These are phyloP conservation scores for Mesotaenium endlicherianum DNA, from an alignment of 139 green algal genomes.

Conservation along the genomic window DNA sequence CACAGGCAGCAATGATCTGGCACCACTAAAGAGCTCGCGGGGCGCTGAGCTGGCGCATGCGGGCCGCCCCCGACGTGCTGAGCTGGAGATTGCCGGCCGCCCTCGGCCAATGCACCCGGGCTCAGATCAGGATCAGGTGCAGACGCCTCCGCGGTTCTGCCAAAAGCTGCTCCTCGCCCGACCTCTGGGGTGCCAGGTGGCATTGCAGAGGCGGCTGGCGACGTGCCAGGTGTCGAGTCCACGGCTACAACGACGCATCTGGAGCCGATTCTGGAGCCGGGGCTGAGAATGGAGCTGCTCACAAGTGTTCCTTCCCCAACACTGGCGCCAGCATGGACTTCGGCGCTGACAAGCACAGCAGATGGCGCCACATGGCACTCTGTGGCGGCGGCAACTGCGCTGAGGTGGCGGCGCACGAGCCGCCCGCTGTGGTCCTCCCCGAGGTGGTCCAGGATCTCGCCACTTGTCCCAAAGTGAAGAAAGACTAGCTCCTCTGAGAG, in stretches of 20 bases:
- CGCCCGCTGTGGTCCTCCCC: background rate
- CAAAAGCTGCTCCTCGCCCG: background rate
- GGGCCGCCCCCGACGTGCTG: background rate
- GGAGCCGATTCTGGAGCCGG: background rate
- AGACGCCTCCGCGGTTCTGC: too few relatives aligned
- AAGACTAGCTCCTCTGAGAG: slow-evolving; percentile 41
- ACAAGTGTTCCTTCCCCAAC: slow-evolving; percentile 39
- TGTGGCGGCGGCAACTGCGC: background rate
- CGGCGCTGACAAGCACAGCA: background rate
- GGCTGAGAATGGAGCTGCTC: background rate
- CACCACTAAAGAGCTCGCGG: background rate
- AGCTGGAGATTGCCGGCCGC: background rate
- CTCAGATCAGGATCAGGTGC: too few relatives aligned
- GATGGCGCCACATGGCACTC: slow-evolving; percentile 34
- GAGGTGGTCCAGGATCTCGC: slow-evolving; percentile 43
- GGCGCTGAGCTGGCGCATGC: too few relatives aligned
- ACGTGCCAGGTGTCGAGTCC: slow-evolving; percentile 3
- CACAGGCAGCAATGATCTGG: slow-evolving; percentile 41
- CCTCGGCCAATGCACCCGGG: too few relatives aligned
- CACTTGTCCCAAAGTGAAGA: slow-evolving; percentile 41
- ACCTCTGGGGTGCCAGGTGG: background rate
- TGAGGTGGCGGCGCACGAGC: slow-evolving; percentile 44
- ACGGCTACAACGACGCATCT: slow-evolving; percentile 29
- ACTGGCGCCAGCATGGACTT: background rate
- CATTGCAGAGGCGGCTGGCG: background rate